Conservation (phyloP, 2,329 filamentous ascomycete species). For the Aspergillus neoniger region DNA sequence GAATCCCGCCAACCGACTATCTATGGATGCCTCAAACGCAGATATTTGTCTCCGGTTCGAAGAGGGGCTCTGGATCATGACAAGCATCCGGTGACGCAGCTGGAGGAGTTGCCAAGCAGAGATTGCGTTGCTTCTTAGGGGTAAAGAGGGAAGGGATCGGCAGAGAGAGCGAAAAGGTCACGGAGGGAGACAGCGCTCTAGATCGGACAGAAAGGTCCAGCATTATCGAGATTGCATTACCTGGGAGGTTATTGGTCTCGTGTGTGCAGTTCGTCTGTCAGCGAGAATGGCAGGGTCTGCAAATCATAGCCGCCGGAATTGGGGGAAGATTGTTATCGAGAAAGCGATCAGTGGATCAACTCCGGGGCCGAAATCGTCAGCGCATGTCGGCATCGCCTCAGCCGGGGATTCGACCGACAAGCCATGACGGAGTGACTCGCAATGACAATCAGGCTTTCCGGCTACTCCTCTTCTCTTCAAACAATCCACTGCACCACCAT, state of each 20-base stretch:
- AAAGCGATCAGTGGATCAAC: constrained; percentile 3
- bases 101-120: not conserved
- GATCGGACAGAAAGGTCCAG: not conserved
- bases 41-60: not conserved
- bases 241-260: not conserved
- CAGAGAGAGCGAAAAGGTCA: not conserved
- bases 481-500: not conserved
- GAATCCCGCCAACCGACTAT: not conserved
- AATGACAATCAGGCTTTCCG: constrained; percentile 1
- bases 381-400: constrained; percentile 10
- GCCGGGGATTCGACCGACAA: not conserved
- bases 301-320: not conserved
- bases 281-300: not conserved
- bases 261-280: not conserved
- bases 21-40: not conserved
- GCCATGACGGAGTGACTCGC: constrained; percentile 1
- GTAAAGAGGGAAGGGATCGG: not conserved
- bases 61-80: not conserved
- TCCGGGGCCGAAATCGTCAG: constrained; percentile 5
- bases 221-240: not conserved
- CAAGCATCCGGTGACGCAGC: not conserved
- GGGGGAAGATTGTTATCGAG: not conserved
- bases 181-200: not conserved
- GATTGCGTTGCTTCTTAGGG: not conserved
- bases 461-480: not conserved